phyloP scores from a whole-genome alignment of 2,329 filamentous ascomycete species.

The Xylogone sp. region DNA sequence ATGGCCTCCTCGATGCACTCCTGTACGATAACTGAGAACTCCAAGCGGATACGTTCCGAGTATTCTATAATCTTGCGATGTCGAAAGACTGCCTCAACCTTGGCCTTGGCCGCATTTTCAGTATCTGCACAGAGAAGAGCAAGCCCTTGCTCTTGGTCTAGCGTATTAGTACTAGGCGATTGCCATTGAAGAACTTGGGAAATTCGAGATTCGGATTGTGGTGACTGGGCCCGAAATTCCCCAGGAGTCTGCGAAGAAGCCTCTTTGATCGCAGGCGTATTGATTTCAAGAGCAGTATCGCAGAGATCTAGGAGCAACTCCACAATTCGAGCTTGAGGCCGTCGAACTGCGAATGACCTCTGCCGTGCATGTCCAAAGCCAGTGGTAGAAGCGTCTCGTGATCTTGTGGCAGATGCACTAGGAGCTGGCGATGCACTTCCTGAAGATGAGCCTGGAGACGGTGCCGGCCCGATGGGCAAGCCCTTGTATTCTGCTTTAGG shows the following conservation, averaged over 20 bases:
- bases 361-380: slow-evolving; percentile 77
- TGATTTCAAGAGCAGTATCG: slow-evolving; percentile 93
- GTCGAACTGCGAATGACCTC: slow-evolving; percentile 84
- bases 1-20: slow-evolving; percentile 93
- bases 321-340: slow-evolving; percentile 88
- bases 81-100: slow-evolving; percentile 89
- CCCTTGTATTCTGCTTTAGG: slow-evolving; percentile 82
- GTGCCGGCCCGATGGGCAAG: slow-evolving; percentile 73
- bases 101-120: slow-evolving; percentile 75
- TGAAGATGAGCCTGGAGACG: slow-evolving; percentile 63
- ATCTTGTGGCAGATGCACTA: slow-evolving; percentile 65
- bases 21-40: slow-evolving; percentile 89
- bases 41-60: slow-evolving; percentile 88
- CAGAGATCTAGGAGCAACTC: slow-evolving; percentile 93
- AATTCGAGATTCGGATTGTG: slow-evolving; percentile 91
- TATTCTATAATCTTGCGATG: slow-evolving; percentile 94
- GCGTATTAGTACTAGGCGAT: slow-evolving; percentile 82
- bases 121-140: slow-evolving; percentile 87
- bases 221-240: slow-evolving; percentile 88
- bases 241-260: slow-evolving; percentile 61
- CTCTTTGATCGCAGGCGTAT: slow-evolving; percentile 89
- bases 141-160: slow-evolving; percentile 91
- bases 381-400: slow-evolving; percentile 62
- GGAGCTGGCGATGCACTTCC: slow-evolving; percentile 59
- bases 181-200: slow-evolving; percentile 96